phyloP scores from a whole-genome alignment of 139 green algal genomes.

The Prasinococcaceae sp. region DNA sequence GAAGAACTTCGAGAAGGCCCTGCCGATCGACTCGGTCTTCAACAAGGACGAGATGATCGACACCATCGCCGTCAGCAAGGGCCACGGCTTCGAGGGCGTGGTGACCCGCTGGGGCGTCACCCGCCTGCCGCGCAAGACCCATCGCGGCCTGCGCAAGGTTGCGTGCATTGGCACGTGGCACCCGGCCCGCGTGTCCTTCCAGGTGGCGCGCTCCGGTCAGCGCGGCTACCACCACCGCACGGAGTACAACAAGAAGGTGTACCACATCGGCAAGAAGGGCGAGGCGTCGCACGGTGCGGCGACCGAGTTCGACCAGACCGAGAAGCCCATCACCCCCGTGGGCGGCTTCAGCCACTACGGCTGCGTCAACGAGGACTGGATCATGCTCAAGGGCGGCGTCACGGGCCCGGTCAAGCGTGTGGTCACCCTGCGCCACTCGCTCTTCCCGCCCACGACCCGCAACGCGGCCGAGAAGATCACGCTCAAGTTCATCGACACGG shows the following conservation, averaged over 20 bases:
- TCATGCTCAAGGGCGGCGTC: constrained; percentile 91
- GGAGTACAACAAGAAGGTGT: constrained; percentile 99
- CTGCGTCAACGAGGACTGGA: constrained; percentile 86
- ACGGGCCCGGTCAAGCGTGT: constrained; percentile 87
- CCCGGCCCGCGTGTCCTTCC: constrained; percentile 89
- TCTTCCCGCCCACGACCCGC: constrained; percentile 81
- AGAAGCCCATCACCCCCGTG: constrained; percentile 99
- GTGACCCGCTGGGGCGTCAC: constrained; percentile 95
- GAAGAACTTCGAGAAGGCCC: constrained; percentile 83
- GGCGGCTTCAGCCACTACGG: constrained; percentile 98
- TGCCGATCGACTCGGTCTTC: constrained; percentile 78
- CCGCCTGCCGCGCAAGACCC: constrained; percentile 96
- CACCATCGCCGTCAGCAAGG: constrained; percentile 91
- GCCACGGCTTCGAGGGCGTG: constrained; percentile 90
- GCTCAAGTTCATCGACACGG: constrained; percentile 97
- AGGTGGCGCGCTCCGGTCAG: constrained; percentile 87
- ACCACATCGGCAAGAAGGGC: constrained; percentile 92
- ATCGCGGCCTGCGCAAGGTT: constrained; percentile 97
- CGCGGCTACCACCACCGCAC: constrained; percentile 95
- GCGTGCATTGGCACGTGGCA: constrained; percentile 98
- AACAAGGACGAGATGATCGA: constrained; percentile 94
- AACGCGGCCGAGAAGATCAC: constrained; percentile 87
- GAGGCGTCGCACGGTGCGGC: constrained; percentile 51
- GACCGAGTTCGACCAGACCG: constrained; percentile 89
- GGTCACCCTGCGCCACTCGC: constrained; percentile 83